Percentiles rank a stretch among this genome's conserved stretches.
Conservation (phyloP, 1,284 basidiomycete genomes). For the Ceratobasidium sp. region DNA sequence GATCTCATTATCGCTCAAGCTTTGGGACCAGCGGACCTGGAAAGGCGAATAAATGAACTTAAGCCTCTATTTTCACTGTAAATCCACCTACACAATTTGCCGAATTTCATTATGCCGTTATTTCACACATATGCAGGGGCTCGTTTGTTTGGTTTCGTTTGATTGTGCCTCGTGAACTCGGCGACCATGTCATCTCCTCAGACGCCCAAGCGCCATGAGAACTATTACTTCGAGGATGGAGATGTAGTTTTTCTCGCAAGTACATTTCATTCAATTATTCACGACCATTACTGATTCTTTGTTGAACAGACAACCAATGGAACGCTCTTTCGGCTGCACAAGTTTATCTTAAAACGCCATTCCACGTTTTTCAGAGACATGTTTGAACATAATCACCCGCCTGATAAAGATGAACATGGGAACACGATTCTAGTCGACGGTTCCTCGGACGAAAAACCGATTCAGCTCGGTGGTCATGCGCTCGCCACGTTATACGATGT, state of each 20-base stretch:
- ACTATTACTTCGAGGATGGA: slow-evolving; percentile 37
- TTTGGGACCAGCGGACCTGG: not conserved
- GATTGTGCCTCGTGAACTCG: too few species aligned
- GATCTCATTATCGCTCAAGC: not conserved
- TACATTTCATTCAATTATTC: not conserved
- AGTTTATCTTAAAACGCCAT: slow-evolving; percentile 20
- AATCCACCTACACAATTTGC: too few species aligned
- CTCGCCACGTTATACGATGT: slow-evolving; percentile 9
- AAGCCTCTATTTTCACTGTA: not conserved
- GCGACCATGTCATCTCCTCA: not conserved
- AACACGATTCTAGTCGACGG: not conserved
- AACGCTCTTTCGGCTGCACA: slow-evolving; percentile 32
- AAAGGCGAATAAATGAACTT: slow-evolving; percentile 2
- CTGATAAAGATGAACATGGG: not conserved
- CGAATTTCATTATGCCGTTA: too few species aligned
- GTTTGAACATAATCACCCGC: slow-evolving; percentile 24
- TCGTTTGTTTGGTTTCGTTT: too few species aligned
- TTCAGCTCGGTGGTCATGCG: slow-evolving; percentile 19
- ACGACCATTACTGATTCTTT: not conserved
- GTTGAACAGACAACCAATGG: slow-evolving; percentile 8
- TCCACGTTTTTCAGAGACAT: slow-evolving; percentile 35
- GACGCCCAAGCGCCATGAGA: slow-evolving; percentile 11
- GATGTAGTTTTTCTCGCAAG: slow-evolving; percentile 38
- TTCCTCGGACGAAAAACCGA: not conserved
- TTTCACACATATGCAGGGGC: too few species aligned